Evolutionary conservation across 768 basidiomycete species (phyloP).

Genomic region (Kwoniella heveanensis): DNA sequence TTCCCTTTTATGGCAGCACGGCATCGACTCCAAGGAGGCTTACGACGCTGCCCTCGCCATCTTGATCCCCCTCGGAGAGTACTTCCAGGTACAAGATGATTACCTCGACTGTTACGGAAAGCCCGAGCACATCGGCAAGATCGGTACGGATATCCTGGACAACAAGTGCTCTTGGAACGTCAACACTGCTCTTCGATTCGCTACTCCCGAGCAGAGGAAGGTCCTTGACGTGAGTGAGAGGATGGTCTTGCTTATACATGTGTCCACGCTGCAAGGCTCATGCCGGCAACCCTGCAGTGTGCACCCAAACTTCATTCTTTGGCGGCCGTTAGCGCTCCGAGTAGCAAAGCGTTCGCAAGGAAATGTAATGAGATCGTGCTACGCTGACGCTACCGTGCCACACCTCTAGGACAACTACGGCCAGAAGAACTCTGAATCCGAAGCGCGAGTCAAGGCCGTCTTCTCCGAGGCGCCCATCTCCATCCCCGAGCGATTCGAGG

Average conservation of each 20-base stretch:
- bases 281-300: no score
- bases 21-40: constrained; percentile 60
- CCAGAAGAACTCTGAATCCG: constrained; percentile 63
- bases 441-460: constrained; percentile 68
- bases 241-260: no score
- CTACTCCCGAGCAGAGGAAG: constrained; percentile 58
- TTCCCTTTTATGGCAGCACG: constrained; percentile 47
- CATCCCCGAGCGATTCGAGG: constrained; percentile 65
- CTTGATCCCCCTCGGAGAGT: constrained; percentile 89
- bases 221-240: constrained; percentile 59
- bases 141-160: constrained; percentile 97
- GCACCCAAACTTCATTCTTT: no score
- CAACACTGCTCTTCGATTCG: constrained; percentile 72
- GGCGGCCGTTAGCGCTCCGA: no score
- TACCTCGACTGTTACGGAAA: constrained; percentile 89
- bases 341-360: no score
- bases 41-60: constrained; percentile 78
- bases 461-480: constrained; percentile 71
- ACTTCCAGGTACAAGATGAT: constrained; percentile 99
- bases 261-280: no score
- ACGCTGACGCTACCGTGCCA: constrained; percentile 40
- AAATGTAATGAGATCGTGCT: no score
- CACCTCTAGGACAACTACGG: constrained; percentile 72
- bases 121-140: constrained; percentile 90
- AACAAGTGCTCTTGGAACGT: constrained; percentile 99